Base-by-base conservation (phyloP, 164 flowering plant species). In the Cinnamomum chago region DNA sequence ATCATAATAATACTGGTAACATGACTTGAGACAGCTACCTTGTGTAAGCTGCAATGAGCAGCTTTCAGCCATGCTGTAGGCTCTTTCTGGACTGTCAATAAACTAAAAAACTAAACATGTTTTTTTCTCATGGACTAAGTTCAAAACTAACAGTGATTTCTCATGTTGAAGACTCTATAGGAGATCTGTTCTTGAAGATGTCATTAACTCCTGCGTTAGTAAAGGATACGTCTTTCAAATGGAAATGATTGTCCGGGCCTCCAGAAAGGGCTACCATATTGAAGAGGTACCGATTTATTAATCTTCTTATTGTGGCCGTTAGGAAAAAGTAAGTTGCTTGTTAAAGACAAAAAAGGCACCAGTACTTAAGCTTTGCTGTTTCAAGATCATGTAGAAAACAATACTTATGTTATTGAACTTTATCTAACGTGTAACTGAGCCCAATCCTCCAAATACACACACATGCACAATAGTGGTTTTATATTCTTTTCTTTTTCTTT, bases 231-330 rank as follows among this genome's bases (percentile, higher is more conserved):
- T 94, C 73, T 96, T 96, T 76, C 98, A 96, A 77, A 96, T 96
- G 99, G 99, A 94, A 87, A 94, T 96, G 93, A 96, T 96, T 76
- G 99, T 94, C 65, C 84, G 99, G 28, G 98, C 97, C 76, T 86
- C 97, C 28, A 85, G 98, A 80, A 91, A 94, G 81, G 90, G 94
- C 68, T 89, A 91, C 81, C 95, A 86, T 50, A 92, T 94, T 82
- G 97, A 91, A 85, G 99, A 96, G 99, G 99, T 93, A 86, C 20
- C 17, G 1, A 30, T 33, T 25, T 28, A 28, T 27, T 55, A 28
- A 18, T 35, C 22, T 28, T 30, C 65, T 71, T 58, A 17, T 40
- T 35, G 20, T 65, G 50, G 52, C 35, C 5, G 9, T 30, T 67
- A 17, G 17, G 3, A 55, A 55, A 55, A 30, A 33, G 47, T n/a